These are phyloP conservation scores for Leptodermis oblonga DNA, from an alignment of 257 asterid genomes.

Conservation along the genomic window DNA sequence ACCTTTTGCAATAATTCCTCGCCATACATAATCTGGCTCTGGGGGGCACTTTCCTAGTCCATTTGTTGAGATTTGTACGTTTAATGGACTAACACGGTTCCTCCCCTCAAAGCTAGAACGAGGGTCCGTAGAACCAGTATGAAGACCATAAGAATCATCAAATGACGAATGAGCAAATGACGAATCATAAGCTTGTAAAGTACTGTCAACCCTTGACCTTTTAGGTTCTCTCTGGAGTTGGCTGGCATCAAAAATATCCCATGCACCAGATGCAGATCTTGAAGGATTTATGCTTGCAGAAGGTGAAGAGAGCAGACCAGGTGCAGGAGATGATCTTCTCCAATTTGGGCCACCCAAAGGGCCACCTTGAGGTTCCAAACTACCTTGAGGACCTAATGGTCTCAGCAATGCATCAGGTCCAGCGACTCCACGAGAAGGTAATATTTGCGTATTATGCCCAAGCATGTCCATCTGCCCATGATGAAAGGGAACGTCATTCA, in stretches of 20 bases:
- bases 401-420: conserved; percentile 53
- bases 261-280: conserved; percentile 50
- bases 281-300: conserved; percentile 40
- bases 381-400: conserved; percentile 53
- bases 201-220: conserved; percentile 63
- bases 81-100: conserved; percentile 24
- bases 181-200: conserved; percentile 25
- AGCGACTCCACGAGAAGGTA: conserved; percentile 48
- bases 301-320: conserved; percentile 60
- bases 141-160: conserved; percentile 47
- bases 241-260: conserved; percentile 66
- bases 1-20: conserved; percentile 90
- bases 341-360: conserved; percentile 64
- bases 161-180: conserved; percentile 32
- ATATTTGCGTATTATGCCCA: conserved; percentile 51
- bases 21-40: conserved; percentile 72
- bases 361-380: conserved; percentile 48
- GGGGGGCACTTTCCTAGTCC: conserved; percentile 42
- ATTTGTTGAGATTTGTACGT: conserved; percentile 29
- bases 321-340: conserved; percentile 72
- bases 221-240: conserved; percentile 75
- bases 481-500: conserved; percentile 46
- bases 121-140: conserved; percentile 36
- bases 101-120: conserved; percentile 22
- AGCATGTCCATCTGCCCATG: conserved; percentile 62